phyloP scores from a whole-genome alignment of 1,284 basidiomycete species.

The Rhizoctonia solani region DNA sequence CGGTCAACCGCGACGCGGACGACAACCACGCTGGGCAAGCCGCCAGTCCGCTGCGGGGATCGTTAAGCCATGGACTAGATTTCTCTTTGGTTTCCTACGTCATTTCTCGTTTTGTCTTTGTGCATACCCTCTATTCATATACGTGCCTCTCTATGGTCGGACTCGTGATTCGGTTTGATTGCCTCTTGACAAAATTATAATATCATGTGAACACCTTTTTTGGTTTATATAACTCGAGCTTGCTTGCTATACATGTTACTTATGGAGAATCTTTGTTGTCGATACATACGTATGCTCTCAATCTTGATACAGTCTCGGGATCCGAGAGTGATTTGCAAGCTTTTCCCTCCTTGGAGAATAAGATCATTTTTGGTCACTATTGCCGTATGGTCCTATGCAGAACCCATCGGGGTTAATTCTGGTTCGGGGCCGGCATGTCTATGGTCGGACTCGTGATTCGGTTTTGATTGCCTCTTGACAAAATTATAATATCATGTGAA shows the following conservation, averaged over 20 bases:
- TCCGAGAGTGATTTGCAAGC: no score
- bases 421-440: no score
- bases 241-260: background rate
- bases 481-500: background rate
- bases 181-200: background rate
- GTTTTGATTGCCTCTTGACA: background rate
- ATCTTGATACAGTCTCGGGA: no score
- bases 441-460: background rate
- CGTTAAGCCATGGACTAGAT: constrained; percentile 1
- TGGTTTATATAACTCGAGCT: background rate
- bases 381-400: no score
- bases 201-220: background rate
- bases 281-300: background rate
- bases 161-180: background rate
- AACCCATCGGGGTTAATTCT: no score
- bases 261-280: background rate
- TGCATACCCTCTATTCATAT: background rate
- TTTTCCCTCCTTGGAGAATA: no score
- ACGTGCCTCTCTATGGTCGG: background rate
- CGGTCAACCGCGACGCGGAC: background rate
- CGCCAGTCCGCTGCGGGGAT: constrained; percentile 17
- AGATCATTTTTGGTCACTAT: no score
- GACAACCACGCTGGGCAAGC: constrained; percentile 1
- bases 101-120: background rate
- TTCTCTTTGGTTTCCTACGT: background rate